Base-by-base conservation (phyloP, 2,329 filamentous ascomycete genomes). In the Fusarium nematophilum region DNA sequence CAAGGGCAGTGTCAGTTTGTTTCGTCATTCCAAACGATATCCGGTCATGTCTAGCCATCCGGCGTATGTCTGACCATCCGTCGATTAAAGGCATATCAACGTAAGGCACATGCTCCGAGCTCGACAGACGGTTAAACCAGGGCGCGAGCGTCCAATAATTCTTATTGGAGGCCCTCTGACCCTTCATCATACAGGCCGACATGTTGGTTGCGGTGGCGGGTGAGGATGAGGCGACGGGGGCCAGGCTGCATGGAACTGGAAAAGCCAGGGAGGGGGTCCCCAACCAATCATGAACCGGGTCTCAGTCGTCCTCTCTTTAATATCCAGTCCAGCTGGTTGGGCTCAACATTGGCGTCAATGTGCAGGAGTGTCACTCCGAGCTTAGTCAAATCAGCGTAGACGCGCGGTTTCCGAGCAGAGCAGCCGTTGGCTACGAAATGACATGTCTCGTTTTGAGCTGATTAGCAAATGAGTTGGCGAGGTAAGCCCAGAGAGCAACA, bases 151-250 rank as follows among this genome's bases (percentile, higher is more conserved):
- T 62, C 43, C 34, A 46, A 40, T 48, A 10, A 43, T 37, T 27
- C 43, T 59, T 15, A 25, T 44, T 30, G 11, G 37, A 55, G 59
- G 51, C 40, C 47, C 25, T 33, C 48, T 38, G 36, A 36, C 15
- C 31, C 43, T 44, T 25, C 26, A 15, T 31, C 45, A 31, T 43
- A 31, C 48, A 40, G 36, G 44, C 51, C 33, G 33, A 39, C 54
- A 40, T 57, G 54, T 47, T 66, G 57, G 57, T 44, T 40, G 29
- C 55, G 37, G 47, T 55, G 59, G 43, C 44, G 50, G 56, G 39
- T 50, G 51, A 47, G 51, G 46, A 57, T 60, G 59, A 50, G 42
- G 47, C 58, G 47, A 42, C 30, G 23, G 53, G 54, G 23, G 49
- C n/a, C n/a, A n/a, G 53, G 44, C 33, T 53, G 53, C 45, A 34